phyloP scores from a whole-genome alignment of 2,329 filamentous ascomycete species.

The Fusarium foetens region DNA sequence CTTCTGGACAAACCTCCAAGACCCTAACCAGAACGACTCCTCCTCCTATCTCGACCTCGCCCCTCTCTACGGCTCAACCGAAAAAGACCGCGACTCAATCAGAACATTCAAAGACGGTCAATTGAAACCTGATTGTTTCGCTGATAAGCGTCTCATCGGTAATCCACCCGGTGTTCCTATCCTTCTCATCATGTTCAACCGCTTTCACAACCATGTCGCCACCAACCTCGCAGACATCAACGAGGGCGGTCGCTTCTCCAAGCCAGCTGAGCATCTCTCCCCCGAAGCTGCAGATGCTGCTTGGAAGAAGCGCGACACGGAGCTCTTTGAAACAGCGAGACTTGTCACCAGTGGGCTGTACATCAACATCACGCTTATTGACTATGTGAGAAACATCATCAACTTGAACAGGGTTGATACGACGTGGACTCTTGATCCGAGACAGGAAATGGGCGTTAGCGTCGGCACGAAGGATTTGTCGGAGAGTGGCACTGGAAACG shows the following conservation, averaged over 20 bases:
- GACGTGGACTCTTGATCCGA: constrained; percentile 83
- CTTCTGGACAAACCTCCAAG: constrained; percentile 73
- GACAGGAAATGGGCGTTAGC: constrained; percentile 71
- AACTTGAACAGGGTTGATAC: constrained; percentile 69
- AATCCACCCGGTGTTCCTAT: constrained; percentile 79
- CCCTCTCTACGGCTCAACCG: constrained; percentile 76
- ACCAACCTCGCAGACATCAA: constrained; percentile 86
- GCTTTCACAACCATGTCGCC: constrained; percentile 89
- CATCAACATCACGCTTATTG: constrained; percentile 80
- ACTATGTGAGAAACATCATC: constrained; percentile 82
- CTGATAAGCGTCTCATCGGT: constrained; percentile 74
- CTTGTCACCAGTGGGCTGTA: constrained; percentile 80
- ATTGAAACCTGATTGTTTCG: constrained; percentile 78
- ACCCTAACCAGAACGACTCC: constrained; percentile 71
- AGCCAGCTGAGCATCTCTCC: constrained; percentile 62
- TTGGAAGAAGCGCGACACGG: constrained; percentile 78
- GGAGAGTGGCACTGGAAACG: constrained; percentile 80
- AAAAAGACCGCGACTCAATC: constrained; percentile 72
- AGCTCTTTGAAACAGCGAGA: constrained; percentile 81
- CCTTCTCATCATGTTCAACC: constrained; percentile 80
- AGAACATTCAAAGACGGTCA: constrained; percentile 76
- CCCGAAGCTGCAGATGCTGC: constrained; percentile 61
- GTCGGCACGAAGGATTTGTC: constrained; percentile 66
- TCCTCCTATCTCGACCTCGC: constrained; percentile 79
- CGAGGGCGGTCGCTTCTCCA: constrained; percentile 80